Conservation (phyloP, 1,284 basidiomycete species). For the Irpex rosettiformis region DNA sequence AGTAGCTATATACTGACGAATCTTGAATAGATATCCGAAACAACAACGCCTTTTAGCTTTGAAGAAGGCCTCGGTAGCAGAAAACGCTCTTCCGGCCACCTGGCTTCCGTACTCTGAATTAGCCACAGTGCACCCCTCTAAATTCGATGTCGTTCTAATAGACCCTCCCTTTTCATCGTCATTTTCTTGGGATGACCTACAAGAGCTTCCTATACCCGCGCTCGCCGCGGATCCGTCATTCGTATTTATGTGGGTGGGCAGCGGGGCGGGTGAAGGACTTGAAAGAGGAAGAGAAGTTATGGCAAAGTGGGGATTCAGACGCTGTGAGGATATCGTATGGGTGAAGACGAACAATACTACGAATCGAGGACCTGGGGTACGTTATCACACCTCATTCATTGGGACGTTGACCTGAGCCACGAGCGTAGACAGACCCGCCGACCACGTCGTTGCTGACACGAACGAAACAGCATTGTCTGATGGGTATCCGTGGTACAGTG, state of each 20-base stretch:
- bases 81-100: slow-evolving; percentile 58
- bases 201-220: slow-evolving; percentile 78
- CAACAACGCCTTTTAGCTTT: slow-evolving; percentile 78
- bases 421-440: slow-evolving; percentile 67
- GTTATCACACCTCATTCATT: slow-evolving; percentile 9
- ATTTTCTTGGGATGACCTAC: slow-evolving; percentile 83
- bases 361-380: slow-evolving; percentile 72
- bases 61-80: slow-evolving; percentile 70
- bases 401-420: background rate
- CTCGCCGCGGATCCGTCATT: slow-evolving; percentile 92
- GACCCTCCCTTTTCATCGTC: slow-evolving; percentile 84
- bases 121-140: slow-evolving; percentile 52
- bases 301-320: slow-evolving; percentile 91
- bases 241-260: slow-evolving; percentile 96
- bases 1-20: background rate
- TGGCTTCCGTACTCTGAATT: slow-evolving; percentile 66
- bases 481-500: slow-evolving; percentile 98
- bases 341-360: slow-evolving; percentile 82
- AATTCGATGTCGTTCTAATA: slow-evolving; percentile 93
- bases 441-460: slow-evolving; percentile 82
- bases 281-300: slow-evolving; percentile 91
- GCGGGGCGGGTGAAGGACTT: slow-evolving; percentile 85
- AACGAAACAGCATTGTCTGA: slow-evolving; percentile 95
- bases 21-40: slow-evolving; percentile 75
- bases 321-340: slow-evolving; percentile 98